Evolutionary conservation across 768 basidiomycete genomes (phyloP).

Genomic region (Pleurotus tuber-regium): DNA sequence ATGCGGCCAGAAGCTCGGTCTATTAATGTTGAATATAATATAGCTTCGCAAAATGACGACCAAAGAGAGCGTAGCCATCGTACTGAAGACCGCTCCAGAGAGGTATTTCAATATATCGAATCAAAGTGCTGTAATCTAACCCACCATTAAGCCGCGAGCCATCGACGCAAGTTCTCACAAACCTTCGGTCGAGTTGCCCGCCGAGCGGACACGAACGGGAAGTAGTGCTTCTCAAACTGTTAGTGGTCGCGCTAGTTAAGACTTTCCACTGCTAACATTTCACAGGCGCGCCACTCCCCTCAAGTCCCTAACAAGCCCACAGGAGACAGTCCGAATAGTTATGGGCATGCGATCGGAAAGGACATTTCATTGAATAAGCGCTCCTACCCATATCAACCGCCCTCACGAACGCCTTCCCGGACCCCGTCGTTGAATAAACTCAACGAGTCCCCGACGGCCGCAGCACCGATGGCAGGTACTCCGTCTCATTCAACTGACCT

Average conservation of each 20-base stretch:
- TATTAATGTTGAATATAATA: neutral
- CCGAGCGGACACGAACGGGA: conserved; percentile 3
- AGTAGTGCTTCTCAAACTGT: conserved; percentile 7
- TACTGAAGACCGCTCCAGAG: conserved; percentile 3
- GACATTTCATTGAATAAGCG: neutral
- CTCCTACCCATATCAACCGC: neutral
- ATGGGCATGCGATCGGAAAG: neutral
- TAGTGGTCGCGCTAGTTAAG: neutral
- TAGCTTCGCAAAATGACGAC: conserved; percentile 4
- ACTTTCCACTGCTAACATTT: neutral
- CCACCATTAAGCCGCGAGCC: neutral
- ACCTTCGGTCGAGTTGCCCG: neutral
- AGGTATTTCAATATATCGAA: neutral
- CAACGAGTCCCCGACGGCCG: neutral
- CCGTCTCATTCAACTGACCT: neutral
- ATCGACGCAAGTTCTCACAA: neutral
- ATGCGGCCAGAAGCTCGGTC: neutral
- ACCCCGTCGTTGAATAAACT: conserved; percentile 8
- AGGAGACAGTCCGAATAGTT: neutral
- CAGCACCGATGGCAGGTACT: neutral
- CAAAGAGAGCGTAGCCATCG: conserved; percentile 3
- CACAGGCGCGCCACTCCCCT: conserved; percentile 5
- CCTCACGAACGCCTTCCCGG: neutral
- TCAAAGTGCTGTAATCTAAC: neutral
- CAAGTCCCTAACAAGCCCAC: neutral